phyloP scores from a whole-genome alignment of 2,329 filamentous ascomycete genomes.

The Zalaria sp. region DNA sequence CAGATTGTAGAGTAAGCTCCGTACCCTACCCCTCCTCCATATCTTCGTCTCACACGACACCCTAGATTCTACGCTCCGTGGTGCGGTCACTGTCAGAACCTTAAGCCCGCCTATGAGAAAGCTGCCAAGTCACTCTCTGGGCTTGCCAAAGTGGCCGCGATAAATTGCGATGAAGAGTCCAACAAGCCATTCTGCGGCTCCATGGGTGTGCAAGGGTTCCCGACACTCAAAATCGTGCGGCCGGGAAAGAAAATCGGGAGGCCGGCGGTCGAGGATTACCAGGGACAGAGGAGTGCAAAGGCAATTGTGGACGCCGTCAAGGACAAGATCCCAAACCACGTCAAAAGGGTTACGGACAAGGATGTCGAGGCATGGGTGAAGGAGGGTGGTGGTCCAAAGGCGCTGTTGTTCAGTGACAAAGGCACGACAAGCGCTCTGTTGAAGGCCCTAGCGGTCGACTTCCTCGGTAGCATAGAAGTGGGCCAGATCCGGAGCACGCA shows the following conservation, averaged over 20 bases:
- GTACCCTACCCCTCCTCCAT: neutral
- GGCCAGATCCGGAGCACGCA: constrained; percentile 80
- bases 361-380: constrained; percentile 62
- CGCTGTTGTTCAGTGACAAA: constrained; percentile 87
- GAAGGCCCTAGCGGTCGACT: constrained; percentile 80
- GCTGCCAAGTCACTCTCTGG: constrained; percentile 80
- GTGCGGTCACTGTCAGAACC: constrained; percentile 94
- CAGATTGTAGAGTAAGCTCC: constrained; percentile 26
- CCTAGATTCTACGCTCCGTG: constrained; percentile 78
- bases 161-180: constrained; percentile 85
- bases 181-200: constrained; percentile 79
- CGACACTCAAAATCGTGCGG: constrained; percentile 84
- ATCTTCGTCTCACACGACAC: constrained; percentile 8
- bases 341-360: constrained; percentile 67
- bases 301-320: constrained; percentile 76
- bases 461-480: constrained; percentile 62
- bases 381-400: constrained; percentile 60
- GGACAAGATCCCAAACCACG: constrained; percentile 82
- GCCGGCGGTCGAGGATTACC: constrained; percentile 80
- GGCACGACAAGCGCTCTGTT: constrained; percentile 72
- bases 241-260: constrained; percentile 69
- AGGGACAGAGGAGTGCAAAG: constrained; percentile 70
- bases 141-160: constrained; percentile 81
- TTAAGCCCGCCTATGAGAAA: constrained; percentile 93
- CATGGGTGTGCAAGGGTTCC: constrained; percentile 88